Evolutionary conservation across 768 basidiomycete genomes (phyloP).

Genomic region (Lactarius psammicola): DNA sequence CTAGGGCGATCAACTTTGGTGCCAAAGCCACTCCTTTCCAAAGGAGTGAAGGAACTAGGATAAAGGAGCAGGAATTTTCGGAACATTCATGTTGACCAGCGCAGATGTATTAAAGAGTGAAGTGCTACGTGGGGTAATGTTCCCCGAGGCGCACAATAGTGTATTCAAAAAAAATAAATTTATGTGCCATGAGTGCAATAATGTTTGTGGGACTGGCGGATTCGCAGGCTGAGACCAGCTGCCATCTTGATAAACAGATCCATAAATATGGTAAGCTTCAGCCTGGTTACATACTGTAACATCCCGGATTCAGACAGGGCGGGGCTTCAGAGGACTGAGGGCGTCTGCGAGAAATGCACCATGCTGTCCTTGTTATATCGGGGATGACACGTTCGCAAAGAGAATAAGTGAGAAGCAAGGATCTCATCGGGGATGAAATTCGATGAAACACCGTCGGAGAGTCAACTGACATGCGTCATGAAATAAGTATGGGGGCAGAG

Average conservation of each 20-base stretch:
- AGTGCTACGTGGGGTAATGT: no score
- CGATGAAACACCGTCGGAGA: neutral
- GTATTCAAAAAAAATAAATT: no score
- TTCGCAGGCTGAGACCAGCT: neutral
- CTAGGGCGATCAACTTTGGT: neutral
- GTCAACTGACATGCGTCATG: neutral
- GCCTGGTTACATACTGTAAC: neutral
- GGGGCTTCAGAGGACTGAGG: neutral
- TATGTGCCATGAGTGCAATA: neutral
- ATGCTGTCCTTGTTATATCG: neutral
- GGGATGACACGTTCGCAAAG: neutral
- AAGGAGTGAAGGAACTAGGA: no score
- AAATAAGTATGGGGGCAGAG: neutral
- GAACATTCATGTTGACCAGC: no score
- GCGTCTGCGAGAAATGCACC: neutral
- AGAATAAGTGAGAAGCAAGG: neutral
- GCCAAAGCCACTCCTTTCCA: no score
- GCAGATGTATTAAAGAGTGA: no score
- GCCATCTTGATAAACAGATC: neutral
- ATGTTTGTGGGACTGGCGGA: neutral
- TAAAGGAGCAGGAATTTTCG: no score
- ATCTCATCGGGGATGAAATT: neutral
- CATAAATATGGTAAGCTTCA: neutral
- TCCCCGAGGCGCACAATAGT: no score
- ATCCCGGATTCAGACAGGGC: neutral